Percentiles rank a stretch among this genome's conserved stretches.
Evolutionary conservation across 306 rosid species (phyloP).

Genomic region (Erythrophleum fordii): DNA sequence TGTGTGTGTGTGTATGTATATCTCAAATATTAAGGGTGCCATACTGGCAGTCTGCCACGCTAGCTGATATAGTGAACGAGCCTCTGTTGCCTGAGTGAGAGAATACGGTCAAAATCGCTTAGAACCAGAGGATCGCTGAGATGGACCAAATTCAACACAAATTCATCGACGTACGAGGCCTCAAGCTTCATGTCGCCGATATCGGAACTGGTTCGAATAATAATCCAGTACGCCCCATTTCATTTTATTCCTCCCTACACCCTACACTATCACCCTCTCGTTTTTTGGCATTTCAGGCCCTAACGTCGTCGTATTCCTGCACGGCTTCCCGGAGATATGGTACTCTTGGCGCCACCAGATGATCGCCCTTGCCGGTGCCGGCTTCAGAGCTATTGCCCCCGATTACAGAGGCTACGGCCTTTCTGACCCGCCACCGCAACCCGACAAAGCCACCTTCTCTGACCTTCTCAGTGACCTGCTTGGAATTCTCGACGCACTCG

Average conservation of each 20-base stretch:
- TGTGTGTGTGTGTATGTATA: no score
- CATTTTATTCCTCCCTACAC: not conserved
- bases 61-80: no score
- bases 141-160: slow-evolving; percentile 62
- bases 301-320: slow-evolving; percentile 58
- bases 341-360: slow-evolving; percentile 72
- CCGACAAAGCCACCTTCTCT: slow-evolving; percentile 40
- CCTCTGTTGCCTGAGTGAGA: no score
- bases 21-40: no score
- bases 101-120: not conserved
- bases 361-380: slow-evolving; percentile 56
- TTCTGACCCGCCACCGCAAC: slow-evolving; percentile 55
- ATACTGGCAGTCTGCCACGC: no score
- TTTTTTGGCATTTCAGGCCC: slow-evolving; percentile 38
- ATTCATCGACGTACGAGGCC: slow-evolving; percentile 45
- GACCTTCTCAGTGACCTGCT: slow-evolving; percentile 45
- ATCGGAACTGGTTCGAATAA: slow-evolving; percentile 49
- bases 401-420: slow-evolving; percentile 65
- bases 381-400: slow-evolving; percentile 58
- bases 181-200: slow-evolving; percentile 60
- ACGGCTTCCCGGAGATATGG: slow-evolving; percentile 74
- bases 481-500: slow-evolving; percentile 45
- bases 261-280: not conserved
- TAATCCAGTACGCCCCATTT: not conserved
- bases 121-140: not conserved